phyloP scores from a whole-genome alignment of 176 grass and related monocot species.

The Coix lacrymajobi region DNA sequence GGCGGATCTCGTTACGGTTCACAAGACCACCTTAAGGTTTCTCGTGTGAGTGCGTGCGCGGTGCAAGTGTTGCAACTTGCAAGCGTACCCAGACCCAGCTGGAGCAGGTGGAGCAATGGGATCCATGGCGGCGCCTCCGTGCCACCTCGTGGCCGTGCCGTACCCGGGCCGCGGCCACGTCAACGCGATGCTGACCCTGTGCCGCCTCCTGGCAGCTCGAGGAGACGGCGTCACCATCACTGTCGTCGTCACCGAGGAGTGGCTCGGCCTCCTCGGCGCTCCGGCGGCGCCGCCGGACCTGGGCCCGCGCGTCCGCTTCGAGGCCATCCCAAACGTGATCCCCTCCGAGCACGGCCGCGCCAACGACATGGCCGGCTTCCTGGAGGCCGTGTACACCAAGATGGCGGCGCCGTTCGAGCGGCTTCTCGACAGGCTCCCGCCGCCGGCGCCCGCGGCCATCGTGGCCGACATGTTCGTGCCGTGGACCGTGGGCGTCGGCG shows the following conservation, averaged over 20 bases:
- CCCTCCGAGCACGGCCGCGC: slow-evolving; percentile 53
- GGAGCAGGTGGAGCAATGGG: not conserved
- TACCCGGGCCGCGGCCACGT: slow-evolving; percentile 69
- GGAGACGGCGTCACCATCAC: slow-evolving; percentile 23
- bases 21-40: not conserved
- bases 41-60: not conserved
- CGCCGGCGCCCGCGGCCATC: slow-evolving; percentile 9
- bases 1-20: not conserved
- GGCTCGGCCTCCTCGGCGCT: slow-evolving; percentile 45
- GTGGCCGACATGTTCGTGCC: slow-evolving; percentile 20
- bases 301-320: slow-evolving; percentile 4
- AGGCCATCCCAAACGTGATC: slow-evolving; percentile 47
- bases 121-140: not conserved
- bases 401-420: slow-evolving; percentile 38
- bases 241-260: slow-evolving; percentile 44
- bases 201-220: slow-evolving; percentile 39
- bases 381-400: slow-evolving; percentile 34
- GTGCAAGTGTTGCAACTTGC: not conserved
- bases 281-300: not conserved
- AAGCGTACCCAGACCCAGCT: not conserved
- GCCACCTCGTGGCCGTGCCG: slow-evolving; percentile 43
- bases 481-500: slow-evolving; percentile 15
- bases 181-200: slow-evolving; percentile 66
- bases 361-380: slow-evolving; percentile 33
- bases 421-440: not conserved